Evolutionary conservation across 805 yeast genomes (phyloP), one percentile per base, ranked within the genome.

Genomic region (Starmerella bombi): DNA sequence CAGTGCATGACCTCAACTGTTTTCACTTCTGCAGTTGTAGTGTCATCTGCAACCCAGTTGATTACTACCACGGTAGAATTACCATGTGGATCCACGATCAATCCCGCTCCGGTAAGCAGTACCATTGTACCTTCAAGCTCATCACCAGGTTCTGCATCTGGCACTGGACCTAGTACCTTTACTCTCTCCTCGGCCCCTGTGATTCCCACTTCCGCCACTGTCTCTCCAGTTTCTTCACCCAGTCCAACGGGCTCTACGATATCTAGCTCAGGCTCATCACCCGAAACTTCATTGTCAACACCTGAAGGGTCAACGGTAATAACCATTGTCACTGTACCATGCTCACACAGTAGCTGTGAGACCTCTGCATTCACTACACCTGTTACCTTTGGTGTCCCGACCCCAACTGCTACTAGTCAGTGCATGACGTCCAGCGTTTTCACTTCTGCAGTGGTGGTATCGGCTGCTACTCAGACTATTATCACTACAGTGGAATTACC

Each of bases 1-100:
- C 44, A 44, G 32, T 37, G 40, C 28, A 37, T 37, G 42, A 37
- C 38, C 5, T 21, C 41, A 6, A 33, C 41, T 4, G 27, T 32
- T 1, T 25, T 28, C 29, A 37, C 29, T 6, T 31, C 40, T 3
- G 22, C 27, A 1, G 36, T 45, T n/a, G 29, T 22, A 4, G 25
- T 38, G 9, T 32, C 40, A 7, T 37, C 44, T 1, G 36, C 38
- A 14, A 38, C 44, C 6, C 36, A 37, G 10, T 16, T 25, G 8
- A 27, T 40, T 21, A 40, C 42, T 5, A 23, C 40, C 14, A 37
- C 41, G 3, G 36, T 43, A 3, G 27, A 16, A 6, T 15, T 43
- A 2, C 42, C 42, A 10, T 39, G 42, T 18, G 42, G 42, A 18
- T 34, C 38, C 12, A 8, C 27, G 12, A 12, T 23, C n/a, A n/a